Conservation (phyloP, 192 early-diverging fungal genomes). For the Entomortierella lignicola region DNA sequence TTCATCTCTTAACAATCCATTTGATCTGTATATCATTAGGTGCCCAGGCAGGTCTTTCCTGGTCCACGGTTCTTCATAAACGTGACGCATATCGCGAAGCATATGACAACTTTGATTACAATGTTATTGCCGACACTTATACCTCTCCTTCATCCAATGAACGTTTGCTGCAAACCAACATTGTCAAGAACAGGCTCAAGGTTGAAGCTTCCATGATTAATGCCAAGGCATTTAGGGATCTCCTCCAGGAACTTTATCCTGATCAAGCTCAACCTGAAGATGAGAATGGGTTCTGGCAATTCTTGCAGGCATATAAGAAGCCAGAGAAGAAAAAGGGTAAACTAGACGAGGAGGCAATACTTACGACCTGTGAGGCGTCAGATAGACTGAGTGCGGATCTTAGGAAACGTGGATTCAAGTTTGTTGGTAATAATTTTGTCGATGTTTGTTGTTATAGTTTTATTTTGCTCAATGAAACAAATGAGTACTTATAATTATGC, state of each 20-base stretch:
- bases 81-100: conserved; percentile 45
- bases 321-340: background rate
- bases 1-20: background rate
- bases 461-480: background rate
- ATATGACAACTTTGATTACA: conserved; percentile 46
- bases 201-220: conserved; percentile 49
- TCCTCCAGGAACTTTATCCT: conserved; percentile 27
- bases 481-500: no score
- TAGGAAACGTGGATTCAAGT: conserved; percentile 53
- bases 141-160: conserved; percentile 32
- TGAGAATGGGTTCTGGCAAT: conserved; percentile 47
- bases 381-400: conserved; percentile 45
- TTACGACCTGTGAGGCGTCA: conserved; percentile 23
- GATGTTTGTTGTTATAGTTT: background rate
- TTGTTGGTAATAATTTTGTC: conserved; percentile 52
- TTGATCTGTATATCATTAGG: conserved; percentile 11
- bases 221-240: conserved; percentile 26
- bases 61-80: conserved; percentile 48
- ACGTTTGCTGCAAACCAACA: conserved; percentile 31
- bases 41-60: conserved; percentile 48
- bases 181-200: conserved; percentile 51
- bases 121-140: conserved; percentile 32
- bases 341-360: background rate
- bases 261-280: conserved; percentile 33
- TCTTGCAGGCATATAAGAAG: conserved; percentile 38